Percentiles rank a stretch among this genome's conserved stretches.
Evolutionary conservation across 164 flowering plant species (phyloP).

Genomic region (Santalum album): DNA sequence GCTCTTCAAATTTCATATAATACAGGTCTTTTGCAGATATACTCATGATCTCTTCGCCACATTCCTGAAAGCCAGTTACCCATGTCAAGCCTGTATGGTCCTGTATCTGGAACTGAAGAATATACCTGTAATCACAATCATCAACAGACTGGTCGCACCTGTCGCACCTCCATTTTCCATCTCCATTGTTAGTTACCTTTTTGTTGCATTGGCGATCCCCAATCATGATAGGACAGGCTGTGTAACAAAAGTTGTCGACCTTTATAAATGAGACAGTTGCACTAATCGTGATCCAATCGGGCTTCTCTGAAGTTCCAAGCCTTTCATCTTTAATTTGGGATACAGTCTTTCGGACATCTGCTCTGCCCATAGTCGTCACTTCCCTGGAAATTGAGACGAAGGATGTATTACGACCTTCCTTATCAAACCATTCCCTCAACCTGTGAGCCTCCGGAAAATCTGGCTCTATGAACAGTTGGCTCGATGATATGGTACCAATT

Average conservation of each 20-base stretch:
- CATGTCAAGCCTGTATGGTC: slow-evolving; percentile 86
- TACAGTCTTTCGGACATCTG: slow-evolving; percentile 61
- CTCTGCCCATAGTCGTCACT: slow-evolving; percentile 26
- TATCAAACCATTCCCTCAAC: slow-evolving; percentile 68
- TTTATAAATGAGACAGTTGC: slow-evolving; percentile 59
- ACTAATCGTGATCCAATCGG: slow-evolving; percentile 83
- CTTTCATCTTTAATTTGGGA: slow-evolving; percentile 88
- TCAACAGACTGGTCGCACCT: slow-evolving; percentile 69
- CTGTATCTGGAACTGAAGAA: slow-evolving; percentile 82
- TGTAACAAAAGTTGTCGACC: slow-evolving; percentile 75
- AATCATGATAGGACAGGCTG: slow-evolving; percentile 78
- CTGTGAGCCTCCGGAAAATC: slow-evolving; percentile 62
- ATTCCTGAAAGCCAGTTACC: slow-evolving; percentile 97
- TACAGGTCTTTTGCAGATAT: slow-evolving; percentile 70
- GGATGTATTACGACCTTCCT: slow-evolving; percentile 51
- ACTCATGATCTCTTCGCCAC: slow-evolving; percentile 83
- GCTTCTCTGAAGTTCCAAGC: slow-evolving; percentile 89
- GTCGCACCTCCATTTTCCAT: slow-evolving; percentile 91
- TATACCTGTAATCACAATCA: slow-evolving; percentile 84
- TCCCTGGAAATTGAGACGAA: slow-evolving; percentile 73
- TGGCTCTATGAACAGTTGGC: slow-evolving; percentile 75
- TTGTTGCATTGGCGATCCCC: slow-evolving; percentile 90
- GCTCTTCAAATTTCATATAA: slow-evolving; percentile 53
- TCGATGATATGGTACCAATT: slow-evolving; percentile 61
- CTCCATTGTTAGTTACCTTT: slow-evolving; percentile 86